Conservation (phyloP, 345 rosid genomes). For the Laguncularia racemosa region DNA sequence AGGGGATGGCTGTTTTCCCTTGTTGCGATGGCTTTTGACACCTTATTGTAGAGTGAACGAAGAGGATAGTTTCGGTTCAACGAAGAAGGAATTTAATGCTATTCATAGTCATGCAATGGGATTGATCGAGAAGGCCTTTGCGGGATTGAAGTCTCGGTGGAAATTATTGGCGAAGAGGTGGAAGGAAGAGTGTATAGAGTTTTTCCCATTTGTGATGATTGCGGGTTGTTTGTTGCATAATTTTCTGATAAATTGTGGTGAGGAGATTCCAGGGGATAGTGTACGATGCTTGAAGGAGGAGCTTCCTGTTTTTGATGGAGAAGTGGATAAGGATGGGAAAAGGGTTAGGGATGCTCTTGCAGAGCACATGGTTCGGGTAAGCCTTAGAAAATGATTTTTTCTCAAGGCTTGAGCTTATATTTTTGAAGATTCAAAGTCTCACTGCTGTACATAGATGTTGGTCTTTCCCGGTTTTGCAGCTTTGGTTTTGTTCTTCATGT, state of each 20-base stretch:
- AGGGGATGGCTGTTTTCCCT: slow-evolving; percentile 64
- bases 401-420: not conserved
- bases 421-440: too few species aligned
- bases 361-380: slow-evolving; percentile 37
- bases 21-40: slow-evolving; percentile 67
- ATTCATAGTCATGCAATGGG: slow-evolving; percentile 38
- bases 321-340: slow-evolving; percentile 25
- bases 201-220: slow-evolving; percentile 53
- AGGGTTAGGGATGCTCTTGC: slow-evolving; percentile 58
- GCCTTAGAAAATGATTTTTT: slow-evolving; percentile 23
- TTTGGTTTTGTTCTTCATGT: too few species aligned
- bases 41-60: slow-evolving; percentile 37
- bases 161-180: slow-evolving; percentile 48
- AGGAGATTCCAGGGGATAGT: slow-evolving; percentile 27
- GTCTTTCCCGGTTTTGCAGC: too few species aligned
- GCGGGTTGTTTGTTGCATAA: slow-evolving; percentile 67
- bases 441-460: too few species aligned
- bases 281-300: slow-evolving; percentile 15
- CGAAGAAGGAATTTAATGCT: slow-evolving; percentile 42
- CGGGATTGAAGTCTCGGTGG: slow-evolving; percentile 53
- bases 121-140: slow-evolving; percentile 34
- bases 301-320: slow-evolving; percentile 32
- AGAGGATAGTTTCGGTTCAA: slow-evolving; percentile 34
- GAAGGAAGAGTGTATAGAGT: slow-evolving; percentile 54
- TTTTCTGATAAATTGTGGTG: slow-evolving; percentile 47